phyloP scores from a whole-genome alignment of 768 basidiomycete species.

The Lactifluus volemus region DNA sequence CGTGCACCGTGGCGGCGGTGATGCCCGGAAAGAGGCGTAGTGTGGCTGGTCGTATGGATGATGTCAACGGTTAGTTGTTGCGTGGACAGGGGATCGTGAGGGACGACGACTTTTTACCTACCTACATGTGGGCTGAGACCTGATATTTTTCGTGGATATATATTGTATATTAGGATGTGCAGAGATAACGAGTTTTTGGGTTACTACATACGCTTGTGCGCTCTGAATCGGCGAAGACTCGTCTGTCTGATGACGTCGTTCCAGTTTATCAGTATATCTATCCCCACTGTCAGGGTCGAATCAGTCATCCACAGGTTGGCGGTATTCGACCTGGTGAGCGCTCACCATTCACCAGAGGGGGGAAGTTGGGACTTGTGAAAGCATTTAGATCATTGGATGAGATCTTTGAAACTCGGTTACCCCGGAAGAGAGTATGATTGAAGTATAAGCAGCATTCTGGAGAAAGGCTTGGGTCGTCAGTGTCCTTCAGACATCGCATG shows the following conservation, averaged over 20 bases:
- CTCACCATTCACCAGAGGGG: slow-evolving; percentile 71
- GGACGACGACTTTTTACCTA: slow-evolving; percentile 41
- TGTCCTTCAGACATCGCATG: neutral
- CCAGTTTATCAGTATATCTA: slow-evolving; percentile 88
- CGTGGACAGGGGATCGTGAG: neutral
- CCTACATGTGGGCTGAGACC: slow-evolving; percentile 80
- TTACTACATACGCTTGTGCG: slow-evolving; percentile 54
- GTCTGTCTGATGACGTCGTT: slow-evolving; percentile 79
- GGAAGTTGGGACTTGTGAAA: slow-evolving; percentile 79
- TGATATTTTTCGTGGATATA: slow-evolving; percentile 24
- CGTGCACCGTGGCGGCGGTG: slow-evolving; percentile 58
- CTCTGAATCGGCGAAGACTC: slow-evolving; percentile 65
- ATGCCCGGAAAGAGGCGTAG: slow-evolving; percentile 87
- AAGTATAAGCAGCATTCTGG: slow-evolving; percentile 85
- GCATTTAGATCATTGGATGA: slow-evolving; percentile 80
- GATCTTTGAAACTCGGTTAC: slow-evolving; percentile 73
- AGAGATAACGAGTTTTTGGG: neutral
- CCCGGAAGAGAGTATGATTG: slow-evolving; percentile 81
- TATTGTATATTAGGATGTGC: neutral
- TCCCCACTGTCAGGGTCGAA: slow-evolving; percentile 51
- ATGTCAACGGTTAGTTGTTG: neutral
- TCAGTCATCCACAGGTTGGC: neutral
- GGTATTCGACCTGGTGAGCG: neutral
- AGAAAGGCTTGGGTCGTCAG: neutral
- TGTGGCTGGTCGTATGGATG: slow-evolving; percentile 42